Conservation (phyloP, 495 filamentous ascomycete genomes). For the Aspergillus taichungensis region DNA sequence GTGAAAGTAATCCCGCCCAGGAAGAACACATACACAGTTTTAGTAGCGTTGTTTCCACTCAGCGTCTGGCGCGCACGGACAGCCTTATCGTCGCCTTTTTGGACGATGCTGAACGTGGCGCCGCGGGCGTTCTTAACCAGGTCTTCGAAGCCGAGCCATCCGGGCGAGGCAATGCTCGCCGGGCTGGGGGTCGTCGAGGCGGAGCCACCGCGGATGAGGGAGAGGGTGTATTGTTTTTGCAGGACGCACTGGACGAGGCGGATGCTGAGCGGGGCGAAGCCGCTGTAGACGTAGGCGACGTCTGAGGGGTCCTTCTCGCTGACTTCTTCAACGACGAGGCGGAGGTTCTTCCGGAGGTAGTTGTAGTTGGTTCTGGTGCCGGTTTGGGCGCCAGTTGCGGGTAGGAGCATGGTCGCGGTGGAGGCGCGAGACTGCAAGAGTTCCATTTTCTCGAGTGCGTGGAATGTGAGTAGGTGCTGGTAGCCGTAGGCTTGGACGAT, state of each 20-base stretch:
- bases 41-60: conserved; percentile 54
- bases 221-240: conserved; percentile 76
- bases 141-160: conserved; percentile 88
- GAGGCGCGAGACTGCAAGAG: conserved; percentile 66
- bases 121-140: conserved; percentile 77
- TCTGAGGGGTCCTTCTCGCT: conserved; percentile 95
- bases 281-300: conserved; percentile 93
- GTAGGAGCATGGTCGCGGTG: conserved; percentile 60
- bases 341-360: conserved; percentile 73
- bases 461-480: conserved; percentile 84
- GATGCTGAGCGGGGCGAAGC: conserved; percentile 88
- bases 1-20: conserved; percentile 90
- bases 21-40: conserved; percentile 88
- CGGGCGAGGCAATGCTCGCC: conserved; percentile 56
- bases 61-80: conserved; percentile 80
- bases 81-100: conserved; percentile 90
- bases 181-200: conserved; percentile 38
- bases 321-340: conserved; percentile 91
- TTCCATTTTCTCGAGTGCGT: conserved; percentile 82
- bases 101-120: conserved; percentile 80
- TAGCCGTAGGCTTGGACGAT: conserved; percentile 91
- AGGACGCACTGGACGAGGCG: conserved; percentile 91
- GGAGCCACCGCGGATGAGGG: conserved; percentile 50
- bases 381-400: conserved; percentile 47
- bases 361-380: conserved; percentile 80